Percentiles rank a stretch among this genome's conserved stretches.
Conservation (phyloP, 2,329 filamentous ascomycete species). For the Claviceps spartinae region DNA sequence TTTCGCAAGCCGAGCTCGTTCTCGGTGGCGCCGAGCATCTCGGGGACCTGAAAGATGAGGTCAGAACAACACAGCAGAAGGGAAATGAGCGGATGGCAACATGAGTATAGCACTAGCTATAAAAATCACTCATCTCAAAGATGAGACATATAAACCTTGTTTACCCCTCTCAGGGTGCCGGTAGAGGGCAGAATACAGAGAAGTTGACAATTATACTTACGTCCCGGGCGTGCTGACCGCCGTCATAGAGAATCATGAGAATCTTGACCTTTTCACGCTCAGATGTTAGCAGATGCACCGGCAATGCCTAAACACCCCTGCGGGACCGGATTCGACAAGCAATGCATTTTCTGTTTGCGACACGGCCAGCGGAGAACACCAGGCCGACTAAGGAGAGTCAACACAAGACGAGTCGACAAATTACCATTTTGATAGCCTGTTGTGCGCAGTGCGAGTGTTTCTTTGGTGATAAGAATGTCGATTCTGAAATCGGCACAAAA, state of each 20-base stretch:
- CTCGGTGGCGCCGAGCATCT: constrained; percentile 86
- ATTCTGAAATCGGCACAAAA: not conserved
- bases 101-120: not conserved
- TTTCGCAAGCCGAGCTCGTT: constrained; percentile 95
- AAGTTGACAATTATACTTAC: constrained; percentile 31
- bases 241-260: constrained; percentile 87
- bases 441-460: not conserved
- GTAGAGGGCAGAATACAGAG: not conserved
- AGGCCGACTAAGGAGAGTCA: constrained; percentile 14
- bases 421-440: constrained; percentile 17
- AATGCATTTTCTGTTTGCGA: not conserved
- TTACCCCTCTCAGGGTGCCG: not conserved
- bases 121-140: not conserved
- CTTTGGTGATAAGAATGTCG: not conserved
- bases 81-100: not conserved
- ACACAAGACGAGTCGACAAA: constrained; percentile 16
- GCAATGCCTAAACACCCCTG: constrained; percentile 24
- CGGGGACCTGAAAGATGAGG: constrained; percentile 42
- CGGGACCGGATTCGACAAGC: constrained; percentile 20
- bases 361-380: constrained; percentile 13
- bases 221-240: constrained; percentile 74
- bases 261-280: constrained; percentile 66
- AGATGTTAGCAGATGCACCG: constrained; percentile 39
- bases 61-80: not conserved
- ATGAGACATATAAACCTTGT: not conserved